Evolutionary conservation across 768 basidiomycete species (phyloP).

Genomic region (Russula ochroleuca): DNA sequence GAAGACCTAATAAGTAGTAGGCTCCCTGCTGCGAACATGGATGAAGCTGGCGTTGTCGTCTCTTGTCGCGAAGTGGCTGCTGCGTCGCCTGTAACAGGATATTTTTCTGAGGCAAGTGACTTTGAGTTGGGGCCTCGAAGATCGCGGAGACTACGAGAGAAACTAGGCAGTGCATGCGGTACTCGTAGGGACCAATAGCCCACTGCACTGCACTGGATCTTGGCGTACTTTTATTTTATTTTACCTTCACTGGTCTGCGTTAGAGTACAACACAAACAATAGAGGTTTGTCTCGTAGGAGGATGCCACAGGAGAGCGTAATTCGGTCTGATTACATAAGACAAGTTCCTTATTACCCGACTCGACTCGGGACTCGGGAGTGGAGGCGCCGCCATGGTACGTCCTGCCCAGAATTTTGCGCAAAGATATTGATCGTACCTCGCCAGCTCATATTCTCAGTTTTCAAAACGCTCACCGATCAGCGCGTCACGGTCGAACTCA

Average conservation of each 20-base stretch:
- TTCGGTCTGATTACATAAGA: conserved; percentile 3
- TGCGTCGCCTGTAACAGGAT: not conserved
- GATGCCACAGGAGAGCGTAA: no score
- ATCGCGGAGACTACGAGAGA: not conserved
- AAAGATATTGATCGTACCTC: not conserved
- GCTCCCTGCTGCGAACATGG: not conserved
- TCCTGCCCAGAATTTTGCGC: not conserved
- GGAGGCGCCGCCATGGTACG: conserved; percentile 21
- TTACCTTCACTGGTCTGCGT: not conserved
- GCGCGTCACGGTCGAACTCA: conserved; percentile 93
- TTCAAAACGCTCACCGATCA: conserved; percentile 99
- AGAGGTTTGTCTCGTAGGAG: no score
- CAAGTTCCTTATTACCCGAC: not conserved
- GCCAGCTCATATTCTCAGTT: conserved; percentile 89
- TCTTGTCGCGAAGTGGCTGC: not conserved
- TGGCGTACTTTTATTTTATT: not conserved
- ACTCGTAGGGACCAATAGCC: no score
- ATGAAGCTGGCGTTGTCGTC: not conserved
- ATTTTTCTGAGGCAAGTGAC: not conserved
- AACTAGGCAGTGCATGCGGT: not conserved
- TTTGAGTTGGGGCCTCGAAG: not conserved
- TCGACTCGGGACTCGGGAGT: not conserved
- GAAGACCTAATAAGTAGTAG: not conserved
- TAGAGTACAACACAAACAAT: no score
- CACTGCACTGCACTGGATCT: not conserved